phyloP scores from a whole-genome alignment of 148 eudicot species.

The Talinum fruticosum region DNA sequence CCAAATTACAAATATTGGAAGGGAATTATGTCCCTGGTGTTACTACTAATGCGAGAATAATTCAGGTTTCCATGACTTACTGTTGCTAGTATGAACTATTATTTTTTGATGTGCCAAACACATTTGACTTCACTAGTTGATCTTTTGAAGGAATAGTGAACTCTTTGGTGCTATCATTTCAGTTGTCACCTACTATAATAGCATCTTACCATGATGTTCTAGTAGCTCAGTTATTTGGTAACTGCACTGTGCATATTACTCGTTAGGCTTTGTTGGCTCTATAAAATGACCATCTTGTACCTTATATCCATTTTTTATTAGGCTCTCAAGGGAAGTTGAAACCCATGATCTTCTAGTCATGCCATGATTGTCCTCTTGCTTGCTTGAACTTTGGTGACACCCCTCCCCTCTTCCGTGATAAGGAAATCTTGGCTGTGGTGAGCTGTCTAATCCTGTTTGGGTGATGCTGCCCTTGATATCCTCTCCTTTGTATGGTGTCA shows the following conservation, averaged over 20 bases:
- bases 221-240: not conserved
- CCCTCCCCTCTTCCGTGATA: no score
- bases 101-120: not conserved
- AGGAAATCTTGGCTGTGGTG: no score
- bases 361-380: not conserved
- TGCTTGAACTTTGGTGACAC: not conserved
- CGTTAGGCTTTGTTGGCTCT: not conserved
- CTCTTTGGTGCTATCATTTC: not conserved
- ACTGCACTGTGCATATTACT: not conserved
- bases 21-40: constrained; percentile 29
- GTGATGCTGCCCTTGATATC: not conserved
- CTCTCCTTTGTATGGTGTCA: not conserved
- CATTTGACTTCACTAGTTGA: not conserved
- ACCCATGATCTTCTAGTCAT: not conserved
- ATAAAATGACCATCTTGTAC: not conserved
- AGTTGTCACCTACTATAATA: not conserved
- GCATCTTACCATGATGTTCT: not conserved
- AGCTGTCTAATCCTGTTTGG: not conserved
- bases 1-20: constrained; percentile 34
- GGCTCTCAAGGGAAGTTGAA: not conserved
- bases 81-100: not conserved
- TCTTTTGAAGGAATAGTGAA: not conserved
- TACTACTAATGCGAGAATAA: constrained; percentile 28
- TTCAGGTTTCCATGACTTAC: constrained; percentile 38
- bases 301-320: not conserved